phyloP scores from a whole-genome alignment of 2,329 filamentous ascomycete genomes.

The Colletotrichum sidae region DNA sequence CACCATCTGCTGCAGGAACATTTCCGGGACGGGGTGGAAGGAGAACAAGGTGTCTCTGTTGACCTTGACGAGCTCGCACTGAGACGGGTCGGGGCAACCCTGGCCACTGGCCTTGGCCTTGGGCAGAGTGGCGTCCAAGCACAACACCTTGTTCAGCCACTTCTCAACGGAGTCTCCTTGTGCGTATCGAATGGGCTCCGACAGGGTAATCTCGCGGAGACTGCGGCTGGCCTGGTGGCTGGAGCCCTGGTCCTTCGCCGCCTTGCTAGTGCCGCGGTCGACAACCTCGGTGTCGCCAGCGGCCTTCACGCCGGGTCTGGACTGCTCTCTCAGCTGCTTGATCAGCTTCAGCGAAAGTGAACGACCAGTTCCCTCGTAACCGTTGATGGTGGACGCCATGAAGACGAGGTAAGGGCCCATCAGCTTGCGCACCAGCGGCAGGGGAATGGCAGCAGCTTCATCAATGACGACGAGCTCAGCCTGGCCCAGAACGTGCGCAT shows the following conservation, averaged over 20 bases:
- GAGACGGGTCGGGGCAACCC: constrained; percentile 88
- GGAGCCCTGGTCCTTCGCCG: constrained; percentile 71
- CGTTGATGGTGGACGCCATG: constrained; percentile 99
- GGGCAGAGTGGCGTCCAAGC: constrained; percentile 91
- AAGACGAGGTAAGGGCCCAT: constrained; percentile 98
- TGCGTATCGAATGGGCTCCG: constrained; percentile 94
- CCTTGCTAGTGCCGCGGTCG: constrained; percentile 82
- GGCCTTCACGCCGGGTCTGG: constrained; percentile 70
- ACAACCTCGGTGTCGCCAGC: constrained; percentile 74
- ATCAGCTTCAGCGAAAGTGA: constrained; percentile 97
- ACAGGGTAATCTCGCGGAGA: constrained; percentile 89
- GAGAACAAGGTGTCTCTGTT: constrained; percentile 98
- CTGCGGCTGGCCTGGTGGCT: constrained; percentile 76
- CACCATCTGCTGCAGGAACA: constrained; percentile 98
- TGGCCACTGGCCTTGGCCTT: constrained; percentile 77
- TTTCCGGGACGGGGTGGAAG: constrained; percentile 96
- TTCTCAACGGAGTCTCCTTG: constrained; percentile 92
- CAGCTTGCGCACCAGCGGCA: constrained; percentile 91
- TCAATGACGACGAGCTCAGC: constrained; percentile 97
- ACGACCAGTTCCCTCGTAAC: constrained; percentile 95
- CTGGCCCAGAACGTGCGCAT: constrained; percentile 93
- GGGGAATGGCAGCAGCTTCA: constrained; percentile 94
- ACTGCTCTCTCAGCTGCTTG: constrained; percentile 95
- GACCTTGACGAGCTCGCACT: constrained; percentile 92
- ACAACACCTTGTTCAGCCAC: constrained; percentile 95